phyloP scores from a whole-genome alignment of 805 yeast genomes.

The Candida michaelii region DNA sequence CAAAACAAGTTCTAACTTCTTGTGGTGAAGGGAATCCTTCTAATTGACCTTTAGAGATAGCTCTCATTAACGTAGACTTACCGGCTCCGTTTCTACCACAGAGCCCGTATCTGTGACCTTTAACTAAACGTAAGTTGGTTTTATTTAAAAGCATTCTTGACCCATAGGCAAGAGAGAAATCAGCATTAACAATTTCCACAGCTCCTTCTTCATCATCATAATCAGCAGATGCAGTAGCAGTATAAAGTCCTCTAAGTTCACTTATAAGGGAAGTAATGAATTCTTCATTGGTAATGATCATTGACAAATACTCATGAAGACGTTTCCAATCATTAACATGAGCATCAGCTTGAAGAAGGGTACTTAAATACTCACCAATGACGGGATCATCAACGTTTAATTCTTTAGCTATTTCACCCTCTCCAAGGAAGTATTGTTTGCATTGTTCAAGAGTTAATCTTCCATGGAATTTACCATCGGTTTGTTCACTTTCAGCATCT shows the following conservation, averaged over 20 bases:
- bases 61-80: constrained; percentile 94
- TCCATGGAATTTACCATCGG: constrained; percentile 75
- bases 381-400: constrained; percentile 30
- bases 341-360: constrained; percentile 39
- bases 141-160: constrained; percentile 95
- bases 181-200: constrained; percentile 87
- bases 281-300: constrained; percentile 26
- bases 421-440: constrained; percentile 36
- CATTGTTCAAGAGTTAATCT: constrained; percentile 62
- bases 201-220: constrained; percentile 74
- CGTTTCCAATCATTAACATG: constrained; percentile 48
- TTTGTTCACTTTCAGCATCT: constrained; percentile 71
- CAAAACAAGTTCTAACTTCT: constrained; percentile 88
- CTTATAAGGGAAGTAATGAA: constrained; percentile 46
- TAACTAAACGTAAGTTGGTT: constrained; percentile 79
- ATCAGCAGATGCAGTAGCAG: constrained; percentile 42
- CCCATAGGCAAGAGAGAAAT: constrained; percentile 95
- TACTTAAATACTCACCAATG: constrained; percentile 48
- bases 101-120: constrained; percentile 96
- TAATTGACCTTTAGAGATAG: constrained; percentile 93
- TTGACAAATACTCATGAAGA: constrained; percentile 51
- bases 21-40: constrained; percentile 96
- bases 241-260: constrained; percentile 53
- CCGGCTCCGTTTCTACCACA: constrained; percentile 99
- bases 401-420: constrained; percentile 10